Evolutionary conservation across 345 rosid species (phyloP).

Genomic region (Mercurialis annua): DNA sequence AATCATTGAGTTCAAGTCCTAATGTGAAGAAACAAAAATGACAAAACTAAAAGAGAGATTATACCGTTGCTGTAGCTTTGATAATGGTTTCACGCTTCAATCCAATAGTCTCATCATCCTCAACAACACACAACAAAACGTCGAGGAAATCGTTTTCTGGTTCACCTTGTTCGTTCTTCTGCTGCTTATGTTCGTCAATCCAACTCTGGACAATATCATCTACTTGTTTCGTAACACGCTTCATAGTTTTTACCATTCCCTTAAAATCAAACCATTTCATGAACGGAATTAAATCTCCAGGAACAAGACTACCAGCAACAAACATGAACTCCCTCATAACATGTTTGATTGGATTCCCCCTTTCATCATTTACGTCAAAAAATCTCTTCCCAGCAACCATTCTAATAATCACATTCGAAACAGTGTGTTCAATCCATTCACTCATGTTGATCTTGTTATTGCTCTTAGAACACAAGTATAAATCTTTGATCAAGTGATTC

Average conservation of each 20-base stretch:
- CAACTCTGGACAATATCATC: conserved; percentile 27
- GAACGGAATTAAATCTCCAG: conserved; percentile 29
- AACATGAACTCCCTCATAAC: conserved; percentile 30
- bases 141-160: conserved; percentile 13
- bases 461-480: background rate
- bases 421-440: conserved; percentile 11
- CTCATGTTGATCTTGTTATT: conserved; percentile 4
- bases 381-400: conserved; percentile 27
- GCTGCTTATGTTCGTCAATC: conserved; percentile 29
- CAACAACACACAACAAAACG: conserved; percentile 12
- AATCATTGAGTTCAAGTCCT: no score
- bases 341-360: conserved; percentile 16
- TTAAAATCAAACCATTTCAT: conserved; percentile 25
- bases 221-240: conserved; percentile 20
- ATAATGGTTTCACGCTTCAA: conserved; percentile 12
- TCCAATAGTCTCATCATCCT: conserved; percentile 14
- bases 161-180: background rate
- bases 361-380: conserved; percentile 1
- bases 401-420: conserved; percentile 17
- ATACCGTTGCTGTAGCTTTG: conserved; percentile 24
- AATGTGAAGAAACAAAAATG: background rate
- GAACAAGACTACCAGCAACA: conserved; percentile 18
- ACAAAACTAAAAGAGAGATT: background rate
- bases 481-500: background rate
- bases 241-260: conserved; percentile 12